A percentile compares a stretch with the other conserved stretches of the same genome.
These are phyloP conservation scores for Entonaema liquescens DNA, from an alignment of 495 filamentous ascomycete genomes.

Conservation along the genomic window DNA sequence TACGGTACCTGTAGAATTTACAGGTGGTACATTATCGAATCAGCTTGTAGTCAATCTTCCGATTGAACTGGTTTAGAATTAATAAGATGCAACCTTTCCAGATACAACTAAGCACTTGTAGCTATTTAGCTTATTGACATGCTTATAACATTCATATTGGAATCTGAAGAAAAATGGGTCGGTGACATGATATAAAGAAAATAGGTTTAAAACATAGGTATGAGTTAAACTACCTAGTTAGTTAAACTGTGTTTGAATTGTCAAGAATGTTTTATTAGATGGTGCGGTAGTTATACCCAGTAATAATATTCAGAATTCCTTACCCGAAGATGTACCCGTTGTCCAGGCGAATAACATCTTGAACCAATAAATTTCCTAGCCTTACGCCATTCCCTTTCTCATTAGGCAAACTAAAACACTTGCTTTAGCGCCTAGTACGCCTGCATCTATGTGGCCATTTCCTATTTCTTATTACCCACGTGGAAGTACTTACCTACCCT, in stretches of 20 bases:
- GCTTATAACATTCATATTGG: background rate
- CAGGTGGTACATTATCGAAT: too few species aligned
- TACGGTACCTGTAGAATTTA: too few species aligned
- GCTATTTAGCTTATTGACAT: background rate
- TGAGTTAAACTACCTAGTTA: too few species aligned
- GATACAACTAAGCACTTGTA: too few species aligned
- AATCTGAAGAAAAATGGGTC: background rate
- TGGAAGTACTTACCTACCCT: constrained; percentile 10
- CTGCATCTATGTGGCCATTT: constrained; percentile 10
- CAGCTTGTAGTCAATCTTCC: background rate
- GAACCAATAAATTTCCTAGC: constrained; percentile 26
- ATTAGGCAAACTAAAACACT: constrained; percentile 16
- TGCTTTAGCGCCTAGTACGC: background rate
- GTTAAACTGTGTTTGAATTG: background rate
- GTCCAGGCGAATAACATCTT: background rate
- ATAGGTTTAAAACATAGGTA: too few species aligned
- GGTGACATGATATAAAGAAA: too few species aligned
- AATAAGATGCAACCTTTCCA: background rate
- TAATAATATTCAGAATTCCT: too few species aligned
- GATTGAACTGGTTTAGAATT: background rate
- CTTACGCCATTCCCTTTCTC: constrained; percentile 13
- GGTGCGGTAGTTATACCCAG: too few species aligned
- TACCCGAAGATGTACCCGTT: too few species aligned
- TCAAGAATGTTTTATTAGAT: background rate
- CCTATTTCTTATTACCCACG: constrained; percentile 1